Evolutionary conservation across 2,329 filamentous ascomycete species (phyloP).

Genomic region (Tolypocladium endophyticum): DNA sequence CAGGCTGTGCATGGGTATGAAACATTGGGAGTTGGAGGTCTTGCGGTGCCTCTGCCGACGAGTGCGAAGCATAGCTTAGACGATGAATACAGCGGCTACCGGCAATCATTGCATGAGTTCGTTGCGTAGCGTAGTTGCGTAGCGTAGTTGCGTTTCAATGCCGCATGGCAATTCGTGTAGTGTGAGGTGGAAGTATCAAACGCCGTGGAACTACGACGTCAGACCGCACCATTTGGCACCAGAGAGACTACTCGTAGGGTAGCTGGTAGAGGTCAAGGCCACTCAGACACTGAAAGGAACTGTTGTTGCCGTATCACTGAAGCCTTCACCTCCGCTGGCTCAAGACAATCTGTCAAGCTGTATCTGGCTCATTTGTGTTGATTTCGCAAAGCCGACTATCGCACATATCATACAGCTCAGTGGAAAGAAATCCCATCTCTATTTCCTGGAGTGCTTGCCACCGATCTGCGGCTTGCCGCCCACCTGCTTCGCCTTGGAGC

Average conservation of each 20-base stretch:
- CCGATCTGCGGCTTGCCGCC: slow-evolving; percentile 2
- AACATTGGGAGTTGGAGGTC: background rate
- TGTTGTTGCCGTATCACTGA: background rate
- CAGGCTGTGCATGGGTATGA: background rate
- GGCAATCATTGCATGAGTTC: background rate
- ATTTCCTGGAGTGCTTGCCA: slow-evolving; percentile 11
- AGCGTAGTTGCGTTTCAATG: background rate
- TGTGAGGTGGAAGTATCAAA: background rate
- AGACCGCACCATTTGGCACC: background rate
- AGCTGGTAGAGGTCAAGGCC: background rate
- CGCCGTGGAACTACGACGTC: background rate
- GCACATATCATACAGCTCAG: slow-evolving; percentile 17
- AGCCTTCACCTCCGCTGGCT: background rate
- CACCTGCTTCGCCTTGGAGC: slow-evolving; percentile 20
- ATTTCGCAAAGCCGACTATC: background rate
- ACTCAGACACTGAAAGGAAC: background rate
- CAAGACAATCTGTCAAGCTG: background rate
- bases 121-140: background rate
- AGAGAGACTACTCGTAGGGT: background rate
- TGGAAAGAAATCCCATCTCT: background rate
- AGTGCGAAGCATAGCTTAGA: background rate
- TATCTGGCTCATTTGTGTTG: background rate
- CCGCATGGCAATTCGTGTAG: background rate
- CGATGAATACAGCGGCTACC: no score
- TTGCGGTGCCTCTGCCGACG: background rate